Percentiles rank a stretch among this genome's conserved stretches.
Conservation (phyloP, 345 rosid genomes). For the Linum tenue region DNA sequence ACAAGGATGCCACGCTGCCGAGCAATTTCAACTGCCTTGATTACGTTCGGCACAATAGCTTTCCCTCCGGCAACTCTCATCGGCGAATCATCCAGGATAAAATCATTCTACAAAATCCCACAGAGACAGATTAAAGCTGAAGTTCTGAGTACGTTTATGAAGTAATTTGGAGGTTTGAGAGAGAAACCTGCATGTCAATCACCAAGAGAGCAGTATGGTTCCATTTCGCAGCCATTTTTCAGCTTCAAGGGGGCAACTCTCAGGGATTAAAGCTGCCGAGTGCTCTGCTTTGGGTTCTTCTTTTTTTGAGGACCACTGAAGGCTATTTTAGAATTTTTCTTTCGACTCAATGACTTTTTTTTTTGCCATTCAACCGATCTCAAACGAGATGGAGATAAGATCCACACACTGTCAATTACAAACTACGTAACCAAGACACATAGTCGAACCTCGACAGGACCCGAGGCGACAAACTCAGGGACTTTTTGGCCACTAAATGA, state of each 20-base stretch:
- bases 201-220: constrained; percentile 71
- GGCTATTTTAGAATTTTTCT: too few relatives aligned
- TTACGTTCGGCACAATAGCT: constrained; percentile 57
- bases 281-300: too few relatives aligned
- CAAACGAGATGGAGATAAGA: too few relatives aligned
- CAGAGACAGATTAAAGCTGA: not conserved
- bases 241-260: not conserved
- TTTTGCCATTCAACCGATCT: too few relatives aligned
- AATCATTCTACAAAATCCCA: constrained; percentile 46
- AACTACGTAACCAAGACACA: too few relatives aligned
- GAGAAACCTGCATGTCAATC: constrained; percentile 88
- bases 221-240: constrained; percentile 46
- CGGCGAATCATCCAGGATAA: constrained; percentile 43
- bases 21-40: constrained; percentile 55
- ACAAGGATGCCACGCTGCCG: constrained; percentile 70
- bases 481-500: too few relatives aligned
- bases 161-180: not conserved
- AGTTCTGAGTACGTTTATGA: not conserved
- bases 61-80: constrained; percentile 54
- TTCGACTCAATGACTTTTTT: too few relatives aligned
- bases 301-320: too few relatives aligned
- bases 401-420: too few relatives aligned
- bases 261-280: too few relatives aligned
- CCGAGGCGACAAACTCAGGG: too few relatives aligned
- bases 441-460: too few relatives aligned